Conservation (phyloP, 2,329 filamentous ascomycete species). For the Cercospora zeina region DNA sequence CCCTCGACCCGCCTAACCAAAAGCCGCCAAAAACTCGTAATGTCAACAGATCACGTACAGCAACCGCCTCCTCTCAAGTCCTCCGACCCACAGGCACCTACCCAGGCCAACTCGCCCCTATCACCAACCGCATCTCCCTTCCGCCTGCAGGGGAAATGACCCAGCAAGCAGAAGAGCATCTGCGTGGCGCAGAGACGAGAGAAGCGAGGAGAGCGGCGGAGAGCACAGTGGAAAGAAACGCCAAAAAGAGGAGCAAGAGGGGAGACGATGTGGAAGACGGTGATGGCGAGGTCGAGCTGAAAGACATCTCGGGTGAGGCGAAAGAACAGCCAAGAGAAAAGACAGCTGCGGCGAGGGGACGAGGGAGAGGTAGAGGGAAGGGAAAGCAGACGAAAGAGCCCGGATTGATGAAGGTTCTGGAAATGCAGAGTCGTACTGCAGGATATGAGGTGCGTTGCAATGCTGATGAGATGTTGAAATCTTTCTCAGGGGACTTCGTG, state of each 20-base stretch:
- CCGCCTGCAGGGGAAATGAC: conserved; percentile 2
- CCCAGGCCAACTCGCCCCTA: background rate
- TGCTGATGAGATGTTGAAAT: background rate
- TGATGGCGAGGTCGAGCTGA: background rate
- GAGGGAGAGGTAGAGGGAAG: background rate
- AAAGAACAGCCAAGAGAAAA: background rate
- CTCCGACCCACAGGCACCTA: background rate
- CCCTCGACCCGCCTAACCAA: too few species aligned
- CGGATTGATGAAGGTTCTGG: background rate
- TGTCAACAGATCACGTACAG: background rate
- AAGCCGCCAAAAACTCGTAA: too few species aligned
- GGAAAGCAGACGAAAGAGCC: background rate
- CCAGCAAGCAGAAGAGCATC: background rate
- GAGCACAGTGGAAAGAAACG: background rate
- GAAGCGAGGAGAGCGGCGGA: background rate
- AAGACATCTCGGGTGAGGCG: too few species aligned
- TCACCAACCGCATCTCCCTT: conserved; percentile 1
- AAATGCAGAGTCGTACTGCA: conserved; percentile 9
- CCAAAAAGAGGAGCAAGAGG: background rate
- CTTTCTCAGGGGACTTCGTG: background rate
- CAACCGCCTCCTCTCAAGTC: too few species aligned
- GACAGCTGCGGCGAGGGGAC: background rate
- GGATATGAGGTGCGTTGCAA: conserved; percentile 2
- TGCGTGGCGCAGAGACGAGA: background rate
- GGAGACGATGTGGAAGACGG: background rate